These are phyloP conservation scores for Coemansia nantahalensis DNA, from an alignment of 192 early-diverging fungal genomes.

Conservation along the genomic window DNA sequence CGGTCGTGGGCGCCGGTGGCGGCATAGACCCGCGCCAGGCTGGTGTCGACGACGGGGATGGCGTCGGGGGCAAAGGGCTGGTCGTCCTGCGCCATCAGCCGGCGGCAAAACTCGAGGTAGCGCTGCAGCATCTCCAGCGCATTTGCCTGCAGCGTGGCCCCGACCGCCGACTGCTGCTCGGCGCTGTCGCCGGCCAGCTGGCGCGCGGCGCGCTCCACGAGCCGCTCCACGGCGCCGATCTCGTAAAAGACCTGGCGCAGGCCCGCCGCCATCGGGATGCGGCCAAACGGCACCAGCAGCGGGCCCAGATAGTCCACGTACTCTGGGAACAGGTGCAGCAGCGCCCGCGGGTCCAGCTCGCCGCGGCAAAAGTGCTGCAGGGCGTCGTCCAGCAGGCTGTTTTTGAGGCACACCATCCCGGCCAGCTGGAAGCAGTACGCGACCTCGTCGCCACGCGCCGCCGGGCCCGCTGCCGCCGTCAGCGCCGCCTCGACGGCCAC, in stretches of 20 bases:
- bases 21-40: constrained; percentile 31
- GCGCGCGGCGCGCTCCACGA: constrained; percentile 6
- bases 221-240: constrained; percentile 14
- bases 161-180: constrained; percentile 8
- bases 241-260: constrained; percentile 25
- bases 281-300: constrained; percentile 33
- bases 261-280: constrained; percentile 26
- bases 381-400: constrained; percentile 40
- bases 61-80: constrained; percentile 25
- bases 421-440: constrained; percentile 44
- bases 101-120: constrained; percentile 26
- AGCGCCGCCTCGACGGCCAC: constrained; percentile 17
- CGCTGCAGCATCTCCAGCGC: constrained; percentile 37
- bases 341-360: constrained; percentile 33
- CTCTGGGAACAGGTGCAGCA: constrained; percentile 39
- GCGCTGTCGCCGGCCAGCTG: constrained; percentile 19
- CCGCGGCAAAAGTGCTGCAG: constrained; percentile 37
- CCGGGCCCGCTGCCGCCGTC: neutral
- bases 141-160: constrained; percentile 15
- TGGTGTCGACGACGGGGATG: constrained; percentile 36
- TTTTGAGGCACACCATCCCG: constrained; percentile 22
- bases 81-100: constrained; percentile 4
- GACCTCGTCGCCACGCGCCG: constrained; percentile 9
- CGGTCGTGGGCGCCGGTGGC: constrained; percentile 14
- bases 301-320: constrained; percentile 22